Evolutionary conservation across 2,329 filamentous ascomycete species (phyloP).

Genomic region (Davidsoniella virescens): DNA sequence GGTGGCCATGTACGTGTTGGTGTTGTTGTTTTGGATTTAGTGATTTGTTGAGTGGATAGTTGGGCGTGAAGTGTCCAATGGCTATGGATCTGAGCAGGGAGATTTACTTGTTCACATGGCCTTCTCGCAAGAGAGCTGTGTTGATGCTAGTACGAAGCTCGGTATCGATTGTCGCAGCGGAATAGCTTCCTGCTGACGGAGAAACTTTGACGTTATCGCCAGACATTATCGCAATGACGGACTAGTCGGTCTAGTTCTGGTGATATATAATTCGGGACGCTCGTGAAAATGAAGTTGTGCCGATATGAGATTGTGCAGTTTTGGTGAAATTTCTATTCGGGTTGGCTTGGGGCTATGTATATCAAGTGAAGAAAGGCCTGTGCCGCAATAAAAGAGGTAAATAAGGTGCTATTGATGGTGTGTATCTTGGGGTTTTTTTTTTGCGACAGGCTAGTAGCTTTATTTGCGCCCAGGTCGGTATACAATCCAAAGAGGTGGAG

Average conservation of each 20-base stretch:
- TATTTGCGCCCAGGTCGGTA: no score
- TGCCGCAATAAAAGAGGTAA: no score
- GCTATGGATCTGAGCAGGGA: slow-evolving; percentile 3
- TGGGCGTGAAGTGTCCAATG: neutral
- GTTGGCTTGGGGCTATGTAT: no score
- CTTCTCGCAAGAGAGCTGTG: slow-evolving; percentile 38
- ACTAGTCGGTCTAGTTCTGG: neutral
- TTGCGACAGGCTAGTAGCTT: no score
- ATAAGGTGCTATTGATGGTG: no score
- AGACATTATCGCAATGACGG: slow-evolving; percentile 5
- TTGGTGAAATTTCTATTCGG: no score
- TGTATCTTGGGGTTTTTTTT: no score
- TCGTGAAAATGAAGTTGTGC: neutral
- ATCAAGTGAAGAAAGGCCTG: no score
- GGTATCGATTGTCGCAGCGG: slow-evolving; percentile 42
- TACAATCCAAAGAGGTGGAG: no score
- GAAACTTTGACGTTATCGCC: slow-evolving; percentile 34
- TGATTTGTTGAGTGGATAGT: no score
- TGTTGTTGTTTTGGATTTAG: no score
- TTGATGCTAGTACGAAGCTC: slow-evolving; percentile 49
- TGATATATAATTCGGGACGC: neutral
- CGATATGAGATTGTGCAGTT: neutral
- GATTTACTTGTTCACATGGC: slow-evolving; percentile 40
- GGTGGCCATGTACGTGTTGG: no score
- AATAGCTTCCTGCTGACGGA: slow-evolving; percentile 41